Evolutionary conservation across 495 filamentous ascomycete genomes (phyloP).

Genomic region (Penicillium paradoxum): DNA sequence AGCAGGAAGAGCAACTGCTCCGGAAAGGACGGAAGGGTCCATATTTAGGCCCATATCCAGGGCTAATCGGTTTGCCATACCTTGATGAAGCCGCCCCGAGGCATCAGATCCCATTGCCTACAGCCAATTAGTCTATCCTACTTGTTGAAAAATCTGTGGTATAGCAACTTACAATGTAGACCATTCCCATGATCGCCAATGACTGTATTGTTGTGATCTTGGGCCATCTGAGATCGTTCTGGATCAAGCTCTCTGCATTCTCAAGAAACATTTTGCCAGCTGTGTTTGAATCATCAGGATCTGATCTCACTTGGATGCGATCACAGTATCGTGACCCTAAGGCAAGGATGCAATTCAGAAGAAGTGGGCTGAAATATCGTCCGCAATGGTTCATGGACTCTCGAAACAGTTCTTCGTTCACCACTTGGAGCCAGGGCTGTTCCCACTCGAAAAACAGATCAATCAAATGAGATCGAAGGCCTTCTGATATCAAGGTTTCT

Average conservation of each 20-base stretch:
- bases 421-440: conserved; percentile 66
- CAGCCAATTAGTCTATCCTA: not conserved
- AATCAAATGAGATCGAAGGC: conserved; percentile 22
- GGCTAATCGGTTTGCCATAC: conserved; percentile 26
- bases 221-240: conserved; percentile 51
- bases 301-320: conserved; percentile 54
- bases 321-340: conserved; percentile 70
- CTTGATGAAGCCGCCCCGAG: conserved; percentile 27
- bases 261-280: conserved; percentile 70
- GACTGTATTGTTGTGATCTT: conserved; percentile 73
- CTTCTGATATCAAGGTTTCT: conserved; percentile 10
- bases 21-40: conserved; percentile 22
- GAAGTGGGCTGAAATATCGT: conserved; percentile 63
- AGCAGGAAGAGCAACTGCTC: conserved; percentile 14
- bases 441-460: conserved; percentile 76
- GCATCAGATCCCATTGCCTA: conserved; percentile 28
- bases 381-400: conserved; percentile 54
- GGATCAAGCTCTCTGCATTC: conserved; percentile 56
- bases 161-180: conserved; percentile 21
- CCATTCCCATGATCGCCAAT: conserved; percentile 60
- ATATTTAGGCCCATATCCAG: conserved; percentile 30
- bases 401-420: conserved; percentile 69
- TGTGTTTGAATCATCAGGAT: conserved; percentile 56
- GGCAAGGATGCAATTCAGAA: conserved; percentile 72
- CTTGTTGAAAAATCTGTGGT: not conserved